phyloP scores from a whole-genome alignment of 371 early-diverging fungal genomes.

The Capillidium heterosporum region DNA sequence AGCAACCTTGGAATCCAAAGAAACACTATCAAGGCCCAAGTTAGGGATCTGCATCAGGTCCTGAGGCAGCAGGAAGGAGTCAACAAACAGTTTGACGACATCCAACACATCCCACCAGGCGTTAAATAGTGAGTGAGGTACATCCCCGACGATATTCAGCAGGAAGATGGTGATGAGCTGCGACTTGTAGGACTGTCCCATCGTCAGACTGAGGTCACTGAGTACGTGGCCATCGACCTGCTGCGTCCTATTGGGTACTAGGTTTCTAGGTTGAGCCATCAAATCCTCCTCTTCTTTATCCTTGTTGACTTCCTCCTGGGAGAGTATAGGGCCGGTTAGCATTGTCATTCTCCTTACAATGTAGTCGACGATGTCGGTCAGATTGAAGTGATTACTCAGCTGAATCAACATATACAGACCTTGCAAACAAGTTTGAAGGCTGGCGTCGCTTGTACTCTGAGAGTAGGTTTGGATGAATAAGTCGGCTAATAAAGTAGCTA shows the following conservation, averaged over 20 bases:
- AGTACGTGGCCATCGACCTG: neutral
- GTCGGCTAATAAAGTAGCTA: neutral
- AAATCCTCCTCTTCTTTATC: neutral
- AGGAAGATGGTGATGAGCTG: conserved; percentile 3
- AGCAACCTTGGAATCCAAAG: neutral
- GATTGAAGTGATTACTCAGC: neutral
- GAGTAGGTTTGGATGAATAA: conserved; percentile 2
- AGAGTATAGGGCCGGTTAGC: neutral
- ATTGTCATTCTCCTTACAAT: neutral
- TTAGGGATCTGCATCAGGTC: neutral
- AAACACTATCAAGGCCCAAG: neutral
- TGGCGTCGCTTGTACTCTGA: neutral
- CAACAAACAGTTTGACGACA: neutral
- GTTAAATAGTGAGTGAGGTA: neutral
- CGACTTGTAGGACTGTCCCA: conserved; percentile 5
- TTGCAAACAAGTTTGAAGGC: neutral
- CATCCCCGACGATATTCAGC: neutral
- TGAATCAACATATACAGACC: neutral
- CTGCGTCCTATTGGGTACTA: neutral
- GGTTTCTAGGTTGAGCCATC: neutral
- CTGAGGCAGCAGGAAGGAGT: conserved; percentile 1
- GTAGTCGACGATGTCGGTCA: conserved; percentile 1
- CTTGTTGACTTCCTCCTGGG: neutral
- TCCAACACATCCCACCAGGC: conserved; percentile 6
- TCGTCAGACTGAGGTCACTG: neutral